Evolutionary conservation across 2,329 filamentous ascomycete genomes (phyloP), one percentile per base, ranked within the genome.

Genomic region (Ophiosphaerella herpotricha): DNA sequence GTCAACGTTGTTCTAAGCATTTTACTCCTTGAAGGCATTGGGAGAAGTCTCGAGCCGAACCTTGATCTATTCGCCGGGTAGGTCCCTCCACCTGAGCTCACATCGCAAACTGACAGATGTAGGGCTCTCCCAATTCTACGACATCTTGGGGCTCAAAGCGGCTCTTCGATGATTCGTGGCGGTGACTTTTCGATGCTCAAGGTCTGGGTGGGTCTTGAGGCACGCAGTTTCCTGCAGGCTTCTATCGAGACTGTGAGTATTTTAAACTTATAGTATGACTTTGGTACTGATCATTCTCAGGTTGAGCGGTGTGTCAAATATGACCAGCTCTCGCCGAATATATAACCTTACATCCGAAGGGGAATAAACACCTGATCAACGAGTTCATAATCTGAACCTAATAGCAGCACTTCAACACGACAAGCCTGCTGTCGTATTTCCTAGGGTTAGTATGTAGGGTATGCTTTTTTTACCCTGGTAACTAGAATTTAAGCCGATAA

Each of bases 1-100:
- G 91, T 99, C 69, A 99, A 99, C 68, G 94, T 99, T 4, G 93
- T 99, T 26, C 88, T 99, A 50, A 96, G 91, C 52, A 97, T 97
- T 45, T 77, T 99, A 31, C 80, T 99, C 2, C 80, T 99, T 1
- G 94, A 99, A 71, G 94, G 94, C 6, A 99, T 97, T 65, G 94
- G 94, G 0, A 83, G 94, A 54, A 90, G 82, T 51, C 76, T 99
- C 13, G 88, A 97, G 70, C 93, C 94, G 0, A 81, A 93, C 45
- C 78, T 97, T 39, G 94, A 99, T 74, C 79, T 99, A 11, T 87
- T 99, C 58, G 85, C 86, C 66, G 86, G 83, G 84, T 85, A 67
- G 71, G 79, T 73, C 9, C 8, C 7, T 34, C 18, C 7, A 37
- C 37, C 37, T 38, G 9, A 18, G 2, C 12, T 12, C 36, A 14